phyloP scores from a whole-genome alignment of 805 yeast genomes.

The Ogataea saltuana region DNA sequence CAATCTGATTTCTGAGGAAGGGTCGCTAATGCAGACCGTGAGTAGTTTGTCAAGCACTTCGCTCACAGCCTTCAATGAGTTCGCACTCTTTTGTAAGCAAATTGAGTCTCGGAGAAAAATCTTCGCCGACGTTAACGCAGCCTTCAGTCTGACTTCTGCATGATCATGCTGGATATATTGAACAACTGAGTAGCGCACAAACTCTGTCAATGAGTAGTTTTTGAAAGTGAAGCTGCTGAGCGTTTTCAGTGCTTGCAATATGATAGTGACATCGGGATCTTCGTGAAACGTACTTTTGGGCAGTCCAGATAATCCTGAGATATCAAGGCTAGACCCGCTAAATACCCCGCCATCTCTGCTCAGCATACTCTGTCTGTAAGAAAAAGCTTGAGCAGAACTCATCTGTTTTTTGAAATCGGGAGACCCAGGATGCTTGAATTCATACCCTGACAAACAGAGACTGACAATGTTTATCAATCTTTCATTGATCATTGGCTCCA shows the following conservation, averaged over 20 bases:
- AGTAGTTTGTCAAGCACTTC: slow-evolving; percentile 80
- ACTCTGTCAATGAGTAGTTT: slow-evolving; percentile 77
- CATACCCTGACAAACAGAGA: slow-evolving; percentile 74
- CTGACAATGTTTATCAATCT: slow-evolving; percentile 72
- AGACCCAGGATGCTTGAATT: slow-evolving; percentile 82
- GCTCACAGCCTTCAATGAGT: slow-evolving; percentile 79
- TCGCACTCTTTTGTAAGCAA: slow-evolving; percentile 77
- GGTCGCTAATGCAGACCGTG: slow-evolving; percentile 85
- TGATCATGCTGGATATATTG: slow-evolving; percentile 79
- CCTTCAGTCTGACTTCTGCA: slow-evolving; percentile 76
- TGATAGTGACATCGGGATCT: slow-evolving; percentile 41
- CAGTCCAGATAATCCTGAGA: slow-evolving; percentile 24
- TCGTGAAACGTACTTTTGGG: slow-evolving; percentile 28
- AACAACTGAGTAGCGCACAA: slow-evolving; percentile 83
- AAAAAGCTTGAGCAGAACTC: slow-evolving; percentile 67
- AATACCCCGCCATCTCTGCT: slow-evolving; percentile 60
- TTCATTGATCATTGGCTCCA: slow-evolving; percentile 70
- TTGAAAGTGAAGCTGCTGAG: slow-evolving; percentile 73
- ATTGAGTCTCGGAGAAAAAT: slow-evolving; percentile 78
- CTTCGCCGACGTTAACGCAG: slow-evolving; percentile 80
- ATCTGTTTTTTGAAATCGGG: slow-evolving; percentile 65
- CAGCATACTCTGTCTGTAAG: slow-evolving; percentile 73
- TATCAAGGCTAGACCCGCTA: slow-evolving; percentile 18
- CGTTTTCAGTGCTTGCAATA: slow-evolving; percentile 79
- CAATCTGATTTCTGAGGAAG: slow-evolving; percentile 78